Base-by-base conservation (phyloP, 1,139 yeast genomes). In the Saccharomyces uvarum region DNA sequence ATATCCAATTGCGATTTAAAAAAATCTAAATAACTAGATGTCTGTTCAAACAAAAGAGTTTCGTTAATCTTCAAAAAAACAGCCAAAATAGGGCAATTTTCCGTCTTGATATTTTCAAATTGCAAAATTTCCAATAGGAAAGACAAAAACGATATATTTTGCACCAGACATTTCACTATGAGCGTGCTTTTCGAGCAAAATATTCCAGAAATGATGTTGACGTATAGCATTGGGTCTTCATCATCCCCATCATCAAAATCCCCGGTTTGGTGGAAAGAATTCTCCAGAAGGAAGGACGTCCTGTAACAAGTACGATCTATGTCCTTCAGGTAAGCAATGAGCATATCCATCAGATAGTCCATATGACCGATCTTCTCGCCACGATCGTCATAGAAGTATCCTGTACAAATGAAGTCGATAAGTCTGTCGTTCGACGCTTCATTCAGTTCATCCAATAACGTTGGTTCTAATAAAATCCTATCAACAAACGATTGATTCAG, bases 51-150 rank as follows among this genome's bases (percentile, higher is more conserved):
- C 59, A 93, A 75, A 63, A 95, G 76, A 69, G 90, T 96, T 70
- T 93, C 98, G 77, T 88, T 89, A 61, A 93, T 88, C 68, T 89
- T 91, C 77, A 95, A 85, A 69, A 93, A 90, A 67, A 85, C 86
- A 2, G 95, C 76, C 0, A 78, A 73, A 11, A 77, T 67, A 47
- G 74, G 62, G 59, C 77, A 67, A 66, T 73, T 61, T 79, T 79
- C 68, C 76, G 77, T 60, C 81, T 84, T 56, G n/a, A 38, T 16
- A 38, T 38, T 38, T 11, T 38, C n/a, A 16, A 38, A 38, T 6
- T 38, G 44, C 6, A 16, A 38, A 38, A 38, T 14, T 6, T 19
- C 44, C 5, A 38, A 38, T 13, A 38, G 3, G 9, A 11, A 38
- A 7, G 44, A 38, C 24, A 38, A 38, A 38, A 38, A 38, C 11